Evolutionary conservation across 2,329 filamentous ascomycete genomes (phyloP), one percentile per base, ranked within the genome.

Genomic region (Tolypocladium tropicale): DNA sequence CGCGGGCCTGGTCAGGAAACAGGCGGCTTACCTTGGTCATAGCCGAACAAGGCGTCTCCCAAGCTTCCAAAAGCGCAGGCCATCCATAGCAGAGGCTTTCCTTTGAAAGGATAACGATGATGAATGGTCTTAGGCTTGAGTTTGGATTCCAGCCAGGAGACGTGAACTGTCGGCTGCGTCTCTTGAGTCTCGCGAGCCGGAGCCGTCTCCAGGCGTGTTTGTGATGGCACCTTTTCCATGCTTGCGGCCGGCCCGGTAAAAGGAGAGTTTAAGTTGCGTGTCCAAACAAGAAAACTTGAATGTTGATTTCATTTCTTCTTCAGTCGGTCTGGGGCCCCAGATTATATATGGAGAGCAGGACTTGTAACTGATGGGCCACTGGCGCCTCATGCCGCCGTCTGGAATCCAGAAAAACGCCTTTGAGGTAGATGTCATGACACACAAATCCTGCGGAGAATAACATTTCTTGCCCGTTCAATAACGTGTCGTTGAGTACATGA

Each of bases 21-120:
- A 21, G 6, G 39, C 6, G 21, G 28, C 48, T 41, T 33, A 56
- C 57, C 57, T 36, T 56, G 55, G 32, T 58, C 55, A 43, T 58
- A 60, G 14, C 58, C 58, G n/a, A 60, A 60, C 30, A 60, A 33
- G 23, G 58, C 58, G 49, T 60, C 58, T 23, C 58, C 58, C 18
- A 60, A 53, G 34, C 56, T 58, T 34, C 58, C 58, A 43, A 60
- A 60, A 4, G 58, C 58, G 41, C 58, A 60, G 14, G 58, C 56
- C 54, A 56, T 56, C 46, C 55, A 60, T 10, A 60, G 56, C 2
- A 60, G 55, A 41, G 58, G 39, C 33, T 58, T 58, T 14, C 58
- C 58, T n/a, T 37, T 60, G 50, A 60, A 56, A 14, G 55, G 55
- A 41, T 58, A 60, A 10, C 56, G 56, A 32, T 21, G 33, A 14